phyloP scores from a whole-genome alignment of 257 asterid genomes.

The Misopates orontium region DNA sequence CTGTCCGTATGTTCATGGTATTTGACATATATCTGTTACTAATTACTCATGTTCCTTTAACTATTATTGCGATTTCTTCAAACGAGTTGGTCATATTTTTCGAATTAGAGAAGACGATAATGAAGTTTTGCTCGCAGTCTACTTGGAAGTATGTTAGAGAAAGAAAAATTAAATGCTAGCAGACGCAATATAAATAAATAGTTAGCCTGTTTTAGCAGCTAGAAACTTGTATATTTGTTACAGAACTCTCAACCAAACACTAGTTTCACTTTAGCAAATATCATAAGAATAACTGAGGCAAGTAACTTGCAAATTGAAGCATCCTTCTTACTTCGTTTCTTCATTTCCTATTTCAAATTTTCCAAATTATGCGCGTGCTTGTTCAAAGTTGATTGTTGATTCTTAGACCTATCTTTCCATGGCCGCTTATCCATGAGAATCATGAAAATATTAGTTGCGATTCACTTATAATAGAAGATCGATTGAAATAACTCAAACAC shows the following conservation, averaged over 20 bases:
- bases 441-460: neutral
- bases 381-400: slow-evolving; percentile 10
- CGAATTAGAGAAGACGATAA: neutral
- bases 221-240: no score
- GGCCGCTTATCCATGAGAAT: slow-evolving; percentile 2
- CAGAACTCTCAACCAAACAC: no score
- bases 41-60: no score
- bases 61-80: neutral
- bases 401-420: neutral
- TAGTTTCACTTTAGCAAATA: no score
- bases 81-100: slow-evolving; percentile 1
- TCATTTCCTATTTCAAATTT: no score
- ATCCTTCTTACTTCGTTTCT: no score
- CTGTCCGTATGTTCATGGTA: no score
- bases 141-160: neutral
- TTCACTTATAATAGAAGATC: slow-evolving; percentile 7
- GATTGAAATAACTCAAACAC: neutral
- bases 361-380: neutral
- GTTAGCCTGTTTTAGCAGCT: no score
- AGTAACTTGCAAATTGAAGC: no score
- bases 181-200: neutral
- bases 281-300: no score
- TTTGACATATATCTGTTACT: no score
- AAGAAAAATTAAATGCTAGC: neutral
- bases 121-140: slow-evolving; percentile 7